Conservation (phyloP, 169 alveolate species). For the Cryptosporidium tyzzeri region DNA sequence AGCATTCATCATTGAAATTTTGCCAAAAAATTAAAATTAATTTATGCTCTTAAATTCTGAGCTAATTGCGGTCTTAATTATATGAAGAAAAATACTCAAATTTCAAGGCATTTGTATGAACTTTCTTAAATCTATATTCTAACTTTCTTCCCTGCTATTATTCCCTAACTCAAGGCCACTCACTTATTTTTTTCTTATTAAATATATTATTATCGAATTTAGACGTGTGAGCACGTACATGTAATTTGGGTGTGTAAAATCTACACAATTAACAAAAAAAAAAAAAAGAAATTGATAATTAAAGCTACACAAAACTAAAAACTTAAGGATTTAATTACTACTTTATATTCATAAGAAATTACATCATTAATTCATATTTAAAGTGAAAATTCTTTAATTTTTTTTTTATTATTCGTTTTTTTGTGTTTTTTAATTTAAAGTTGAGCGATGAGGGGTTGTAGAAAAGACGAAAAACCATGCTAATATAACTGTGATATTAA, state of each 20-base stretch:
- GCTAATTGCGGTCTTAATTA: not conserved
- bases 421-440: too few species aligned
- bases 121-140: not conserved
- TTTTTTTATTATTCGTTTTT: too few species aligned
- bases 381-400: not conserved
- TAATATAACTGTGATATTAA: not conserved
- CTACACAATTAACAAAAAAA: slow-evolving; percentile 8
- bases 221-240: slow-evolving; percentile 77
- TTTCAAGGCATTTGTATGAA: not conserved
- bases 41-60: not conserved
- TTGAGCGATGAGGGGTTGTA: slow-evolving; percentile 15
- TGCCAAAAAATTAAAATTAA: not conserved
- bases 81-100: not conserved
- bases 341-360: not conserved
- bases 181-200: slow-evolving; percentile 2
- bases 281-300: not conserved
- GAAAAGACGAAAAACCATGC: slow-evolving; percentile 1
- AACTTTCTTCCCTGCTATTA: not conserved
- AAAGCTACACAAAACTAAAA: not conserved
- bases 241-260: slow-evolving; percentile 27
- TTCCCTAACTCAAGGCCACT: not conserved
- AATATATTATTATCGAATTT: not conserved
- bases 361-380: not conserved
- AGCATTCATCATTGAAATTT: slow-evolving; percentile 1
- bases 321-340: not conserved